Conservation (phyloP, 805 yeast genomes). For the Candida corydali region DNA sequence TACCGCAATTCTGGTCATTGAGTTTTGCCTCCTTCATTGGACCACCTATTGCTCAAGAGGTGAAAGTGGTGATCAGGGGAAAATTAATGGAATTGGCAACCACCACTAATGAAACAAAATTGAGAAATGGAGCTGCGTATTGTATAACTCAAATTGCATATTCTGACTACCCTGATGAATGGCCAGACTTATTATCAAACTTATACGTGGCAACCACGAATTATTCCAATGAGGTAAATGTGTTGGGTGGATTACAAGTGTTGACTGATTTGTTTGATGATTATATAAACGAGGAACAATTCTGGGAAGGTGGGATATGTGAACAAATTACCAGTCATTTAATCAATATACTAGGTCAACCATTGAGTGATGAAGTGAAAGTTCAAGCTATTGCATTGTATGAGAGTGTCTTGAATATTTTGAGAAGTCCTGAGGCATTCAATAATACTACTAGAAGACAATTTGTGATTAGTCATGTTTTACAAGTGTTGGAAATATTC, state of each 20-base stretch:
- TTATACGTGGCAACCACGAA: slow-evolving; percentile 42
- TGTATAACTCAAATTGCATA: slow-evolving; percentile 81
- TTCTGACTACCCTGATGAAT: slow-evolving; percentile 91
- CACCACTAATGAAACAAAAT: slow-evolving; percentile 45
- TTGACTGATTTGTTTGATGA: slow-evolving; percentile 82
- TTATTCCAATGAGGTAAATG: slow-evolving; percentile 21
- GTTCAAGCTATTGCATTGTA: slow-evolving; percentile 42
- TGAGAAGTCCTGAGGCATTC: slow-evolving; percentile 48
- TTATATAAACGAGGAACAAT: slow-evolving; percentile 79
- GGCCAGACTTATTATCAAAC: slow-evolving; percentile 67
- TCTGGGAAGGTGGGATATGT: slow-evolving; percentile 74
- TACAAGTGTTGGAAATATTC: slow-evolving; percentile 15
- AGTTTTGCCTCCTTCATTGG: slow-evolving; percentile 76
- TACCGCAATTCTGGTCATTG: slow-evolving; percentile 77
- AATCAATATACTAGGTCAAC: slow-evolving; percentile 32
- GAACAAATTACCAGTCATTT: slow-evolving; percentile 49
- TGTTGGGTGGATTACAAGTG: slow-evolving; percentile 55
- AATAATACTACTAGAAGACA: slow-evolving; percentile 31
- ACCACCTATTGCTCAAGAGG: slow-evolving; percentile 51
- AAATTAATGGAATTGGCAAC: slow-evolving; percentile 47
- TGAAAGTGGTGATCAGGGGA: slow-evolving; percentile 49
- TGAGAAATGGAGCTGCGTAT: slow-evolving; percentile 65
- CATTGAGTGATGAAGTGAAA: slow-evolving; percentile 35
- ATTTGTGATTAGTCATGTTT: slow-evolving; percentile 28
- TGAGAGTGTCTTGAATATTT: slow-evolving; percentile 48